These are phyloP conservation scores for Penicillium verhagenii DNA, from an alignment of 495 filamentous ascomycete species.

Conservation along the genomic window DNA sequence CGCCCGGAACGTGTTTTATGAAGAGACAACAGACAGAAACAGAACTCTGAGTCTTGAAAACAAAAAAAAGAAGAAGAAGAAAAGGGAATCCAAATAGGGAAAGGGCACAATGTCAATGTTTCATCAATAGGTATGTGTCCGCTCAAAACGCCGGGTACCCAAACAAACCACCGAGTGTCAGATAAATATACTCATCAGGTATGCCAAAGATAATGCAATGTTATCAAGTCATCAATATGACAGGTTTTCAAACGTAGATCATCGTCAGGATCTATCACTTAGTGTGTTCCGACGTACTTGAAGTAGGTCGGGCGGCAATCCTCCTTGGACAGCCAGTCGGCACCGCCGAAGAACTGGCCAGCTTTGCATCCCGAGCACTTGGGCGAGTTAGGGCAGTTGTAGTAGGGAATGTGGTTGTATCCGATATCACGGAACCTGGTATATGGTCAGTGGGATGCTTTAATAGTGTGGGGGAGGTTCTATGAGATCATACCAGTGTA, in stretches of 20 bases:
- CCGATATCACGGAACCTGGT: conserved; percentile 97
- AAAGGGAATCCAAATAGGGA: conserved; percentile 14
- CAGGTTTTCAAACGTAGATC: conserved; percentile 6
- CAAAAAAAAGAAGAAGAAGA: conserved; percentile 7
- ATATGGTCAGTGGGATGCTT: conserved; percentile 13
- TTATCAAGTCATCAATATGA: conserved; percentile 22
- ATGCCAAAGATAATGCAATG: conserved; percentile 28
- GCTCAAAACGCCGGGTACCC: conserved; percentile 32
- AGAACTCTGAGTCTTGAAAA: conserved; percentile 2
- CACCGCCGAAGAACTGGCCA: conserved; percentile 85
- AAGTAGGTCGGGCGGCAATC: conserved; percentile 98
- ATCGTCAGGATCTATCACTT: conserved; percentile 16
- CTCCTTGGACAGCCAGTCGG: conserved; percentile 77
- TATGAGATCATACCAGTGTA: conserved; percentile 78
- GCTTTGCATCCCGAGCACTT: conserved; percentile 89
- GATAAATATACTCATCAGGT: conserved; percentile 28
- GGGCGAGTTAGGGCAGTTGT: conserved; percentile 95
- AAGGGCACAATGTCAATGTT: conserved; percentile 24
- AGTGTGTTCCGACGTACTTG: conserved; percentile 85
- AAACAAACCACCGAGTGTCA: conserved; percentile 21
- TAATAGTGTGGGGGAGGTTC: neutral
- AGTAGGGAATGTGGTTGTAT: conserved; percentile 97
- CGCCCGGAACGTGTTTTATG: conserved; percentile 22
- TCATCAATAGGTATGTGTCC: conserved; percentile 31
- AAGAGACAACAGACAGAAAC: conserved; percentile 4